Percentiles rank a stretch among this genome's conserved stretches.
Conservation (phyloP, 2,329 filamentous ascomycete species). For the Fulvia fulva region DNA sequence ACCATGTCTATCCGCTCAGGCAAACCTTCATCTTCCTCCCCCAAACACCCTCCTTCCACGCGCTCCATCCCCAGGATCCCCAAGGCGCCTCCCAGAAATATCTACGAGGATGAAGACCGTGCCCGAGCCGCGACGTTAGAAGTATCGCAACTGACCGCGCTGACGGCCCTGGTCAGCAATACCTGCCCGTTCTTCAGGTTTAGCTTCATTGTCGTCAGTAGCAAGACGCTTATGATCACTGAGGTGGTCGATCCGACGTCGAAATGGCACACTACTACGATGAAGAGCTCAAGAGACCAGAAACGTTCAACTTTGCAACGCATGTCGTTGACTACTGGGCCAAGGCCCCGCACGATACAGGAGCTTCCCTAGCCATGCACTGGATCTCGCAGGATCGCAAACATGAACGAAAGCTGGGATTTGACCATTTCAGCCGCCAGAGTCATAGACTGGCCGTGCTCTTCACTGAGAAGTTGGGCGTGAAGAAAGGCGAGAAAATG, state of each 20-base stretch:
- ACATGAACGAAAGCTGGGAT: slow-evolving; percentile 31
- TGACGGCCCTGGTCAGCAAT: not conserved
- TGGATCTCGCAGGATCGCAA: slow-evolving; percentile 37
- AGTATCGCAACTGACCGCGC: not conserved
- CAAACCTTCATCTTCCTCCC: not conserved
- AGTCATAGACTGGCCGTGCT: slow-evolving; percentile 36
- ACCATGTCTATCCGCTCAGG: not conserved
- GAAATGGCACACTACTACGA: slow-evolving; percentile 29
- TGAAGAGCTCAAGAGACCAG: slow-evolving; percentile 19
- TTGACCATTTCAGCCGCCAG: slow-evolving; percentile 36
- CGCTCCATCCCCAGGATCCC: not conserved
- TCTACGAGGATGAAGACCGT: not conserved
- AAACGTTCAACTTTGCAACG: slow-evolving; percentile 39
- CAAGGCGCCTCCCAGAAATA: not conserved
- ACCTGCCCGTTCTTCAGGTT: not conserved
- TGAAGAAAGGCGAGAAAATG: slow-evolving; percentile 34
- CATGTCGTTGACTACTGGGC: slow-evolving; percentile 43
- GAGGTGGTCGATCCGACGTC: not conserved
- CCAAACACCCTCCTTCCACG: not conserved
- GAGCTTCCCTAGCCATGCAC: slow-evolving; percentile 33
- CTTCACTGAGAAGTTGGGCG: slow-evolving; percentile 31
- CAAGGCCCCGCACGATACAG: slow-evolving; percentile 18
- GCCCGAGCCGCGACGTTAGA: not conserved
- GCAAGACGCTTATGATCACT: slow-evolving; percentile 1
- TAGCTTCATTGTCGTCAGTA: slow-evolving; percentile 1